Evolutionary conservation across 257 asterid species (phyloP), one percentile per base, ranked within the genome.

Genomic region (Forsythia suspensa): DNA sequence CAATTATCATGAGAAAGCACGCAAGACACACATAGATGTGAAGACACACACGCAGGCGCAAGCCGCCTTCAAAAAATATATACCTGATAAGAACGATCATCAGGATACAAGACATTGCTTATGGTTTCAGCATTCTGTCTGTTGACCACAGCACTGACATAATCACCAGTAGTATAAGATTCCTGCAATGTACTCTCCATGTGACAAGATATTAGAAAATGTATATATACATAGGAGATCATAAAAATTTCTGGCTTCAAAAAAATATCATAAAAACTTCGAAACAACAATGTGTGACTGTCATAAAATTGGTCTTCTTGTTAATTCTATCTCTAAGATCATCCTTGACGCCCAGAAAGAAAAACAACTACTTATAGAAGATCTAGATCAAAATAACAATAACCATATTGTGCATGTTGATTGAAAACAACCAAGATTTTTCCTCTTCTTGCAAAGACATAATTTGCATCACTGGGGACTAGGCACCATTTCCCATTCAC

Each of bases 31-130:
- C 55, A 46, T 8, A 46, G 55, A 46, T 46, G 55, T 12, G 55
- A 46, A 46, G 55, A 12, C 16, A 42, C 46, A 29, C 55, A 2
- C 4, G 9, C 68, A 6, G 5, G 68, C 13, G 20, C 5, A 21
- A 59, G 12, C 68, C 37, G 37, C 37, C 24, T 18, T 52, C 73
- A 34, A 40, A 70, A 76, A 43, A 40, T 16, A 71, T 43, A 39
- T 65, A 87, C 91, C 89, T 87, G 91, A 84, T 87, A 87, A 79
- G 91, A 83, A 83, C 89, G 91, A 55, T 87, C 91, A 77, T 87
- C 89, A 24, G 91, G 91, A 66, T 87, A 87, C 72, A 87, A 82
- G 41, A 87, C 87, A 71, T 83, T 85, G 82, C 91, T 87, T 71
- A 87, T 87, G 36, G 83, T 79, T 81, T 87, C 91, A 8, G 91